Evolutionary conservation across 257 asterid species (phyloP), one percentile per base, ranked within the genome.

Genomic region (Orobanche coerulescens): DNA sequence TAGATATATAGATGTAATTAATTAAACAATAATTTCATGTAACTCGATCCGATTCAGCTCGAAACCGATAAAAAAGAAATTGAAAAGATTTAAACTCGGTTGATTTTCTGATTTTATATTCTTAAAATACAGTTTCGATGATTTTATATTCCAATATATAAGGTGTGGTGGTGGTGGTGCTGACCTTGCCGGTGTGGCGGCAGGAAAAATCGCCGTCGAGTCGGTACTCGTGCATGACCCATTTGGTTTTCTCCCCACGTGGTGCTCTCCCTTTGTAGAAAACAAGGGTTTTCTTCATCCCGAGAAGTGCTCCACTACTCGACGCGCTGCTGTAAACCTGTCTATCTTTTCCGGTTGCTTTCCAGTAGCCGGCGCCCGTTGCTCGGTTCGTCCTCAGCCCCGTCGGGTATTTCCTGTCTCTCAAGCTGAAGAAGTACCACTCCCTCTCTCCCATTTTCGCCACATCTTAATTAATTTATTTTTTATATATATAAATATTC

Each of bases 171-270:
- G n/a, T n/a, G n/a, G n/a, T n/a, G n/a, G n/a, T 5, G 10, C 19
- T 14, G 1, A 85, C 94, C 88, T 82, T 87, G 65, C 60, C 76
- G 40, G 86, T 60, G 75, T 78, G 84, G 53, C 91, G 94, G 81
- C 72, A 81, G 20, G 90, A 85, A 67, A 84, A 82, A 66, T 79
- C 70, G 7, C 88, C 85, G 30, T 82, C 83, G 51, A 85, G 96
- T 62, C 96, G 92, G 55, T 87, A 87, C 52, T 87, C 96, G 58
- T 87, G 96, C 96, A 87, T 87, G 69, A 87, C 96, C 96, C 96
- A 88, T 67, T 85, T 88, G 33, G 96, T 88, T 64, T 88, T 88
- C 61, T 81, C 82, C 0, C 96, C 96, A 0, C 89, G 68, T 0
- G 96, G 96, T 16, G 94, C 96, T 67, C 96, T 76, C 0, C 96